Percentiles rank a stretch among this genome's conserved stretches.
phyloP scores from a whole-genome alignment of 768 basidiomycete species.

The Albatrellus ellisii region DNA sequence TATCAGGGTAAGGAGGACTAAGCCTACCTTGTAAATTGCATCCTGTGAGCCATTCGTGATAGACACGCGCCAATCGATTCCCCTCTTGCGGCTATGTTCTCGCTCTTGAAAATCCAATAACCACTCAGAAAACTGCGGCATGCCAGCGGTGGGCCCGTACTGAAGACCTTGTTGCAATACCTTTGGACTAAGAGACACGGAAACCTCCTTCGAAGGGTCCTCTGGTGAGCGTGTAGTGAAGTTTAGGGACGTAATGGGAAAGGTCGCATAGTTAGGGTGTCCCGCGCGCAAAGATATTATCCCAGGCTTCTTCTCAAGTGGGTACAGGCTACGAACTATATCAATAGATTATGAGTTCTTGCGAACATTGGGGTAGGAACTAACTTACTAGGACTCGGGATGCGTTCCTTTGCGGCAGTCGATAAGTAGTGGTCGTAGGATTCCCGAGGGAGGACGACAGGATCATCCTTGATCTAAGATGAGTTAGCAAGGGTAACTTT shows the following conservation, averaged over 20 bases:
- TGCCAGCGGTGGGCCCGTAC: conserved; percentile 62
- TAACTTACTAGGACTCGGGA: conserved; percentile 41
- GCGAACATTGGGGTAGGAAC: background rate
- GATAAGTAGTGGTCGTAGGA: conserved; percentile 55
- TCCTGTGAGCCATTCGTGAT: conserved; percentile 85
- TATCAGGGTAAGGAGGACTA: background rate
- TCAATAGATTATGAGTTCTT: background rate
- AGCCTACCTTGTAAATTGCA: conserved; percentile 67
- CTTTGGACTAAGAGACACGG: conserved; percentile 38
- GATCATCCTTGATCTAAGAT: background rate
- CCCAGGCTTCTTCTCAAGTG: conserved; percentile 66
- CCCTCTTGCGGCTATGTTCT: conserved; percentile 47
- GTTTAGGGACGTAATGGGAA: conserved; percentile 77
- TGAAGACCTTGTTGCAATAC: conserved; percentile 64
- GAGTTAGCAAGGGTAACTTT: too few relatives aligned
- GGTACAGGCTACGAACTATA: conserved; percentile 51
- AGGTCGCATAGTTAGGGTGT: conserved; percentile 82
- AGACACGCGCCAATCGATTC: conserved; percentile 58
- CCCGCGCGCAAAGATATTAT: conserved; percentile 79
- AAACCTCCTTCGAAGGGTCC: conserved; percentile 29
- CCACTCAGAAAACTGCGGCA: conserved; percentile 55
- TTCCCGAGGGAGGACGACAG: conserved; percentile 28
- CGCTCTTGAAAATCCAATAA: conserved; percentile 55
- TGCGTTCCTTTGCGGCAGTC: conserved; percentile 41
- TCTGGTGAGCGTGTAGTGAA: conserved; percentile 41